phyloP scores from a whole-genome alignment of 805 yeast genomes.

The Saccharomycopsis babjevae region DNA sequence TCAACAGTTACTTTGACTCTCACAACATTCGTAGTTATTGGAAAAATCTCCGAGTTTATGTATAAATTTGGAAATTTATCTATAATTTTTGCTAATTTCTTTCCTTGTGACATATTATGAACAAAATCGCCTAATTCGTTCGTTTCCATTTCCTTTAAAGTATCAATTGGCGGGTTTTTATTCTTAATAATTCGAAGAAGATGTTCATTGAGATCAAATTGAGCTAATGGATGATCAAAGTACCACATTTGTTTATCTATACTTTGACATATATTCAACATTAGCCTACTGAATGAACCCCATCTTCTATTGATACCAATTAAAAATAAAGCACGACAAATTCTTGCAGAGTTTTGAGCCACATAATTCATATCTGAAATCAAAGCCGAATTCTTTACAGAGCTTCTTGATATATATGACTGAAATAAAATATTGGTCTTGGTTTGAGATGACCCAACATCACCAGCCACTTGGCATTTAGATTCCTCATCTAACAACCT shows the following conservation, averaged over 20 bases:
- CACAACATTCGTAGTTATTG: slow-evolving; percentile 80
- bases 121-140: slow-evolving; percentile 83
- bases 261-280: slow-evolving; percentile 76
- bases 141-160: slow-evolving; percentile 59
- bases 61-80: slow-evolving; percentile 66
- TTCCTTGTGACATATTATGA: slow-evolving; percentile 71
- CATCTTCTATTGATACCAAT: slow-evolving; percentile 84
- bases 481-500: slow-evolving; percentile 46
- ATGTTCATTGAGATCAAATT: slow-evolving; percentile 68
- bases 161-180: slow-evolving; percentile 60
- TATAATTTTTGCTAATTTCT: slow-evolving; percentile 44
- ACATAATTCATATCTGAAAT: slow-evolving; percentile 84
- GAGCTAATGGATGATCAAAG: slow-evolving; percentile 80
- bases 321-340: slow-evolving; percentile 80
- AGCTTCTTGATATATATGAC: slow-evolving; percentile 71
- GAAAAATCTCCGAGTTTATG: slow-evolving; percentile 76
- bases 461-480: slow-evolving; percentile 78
- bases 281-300: slow-evolving; percentile 70
- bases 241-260: slow-evolving; percentile 83
- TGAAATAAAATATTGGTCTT: slow-evolving; percentile 84
- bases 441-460: slow-evolving; percentile 64
- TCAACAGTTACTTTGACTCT: slow-evolving; percentile 60
- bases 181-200: slow-evolving; percentile 52
- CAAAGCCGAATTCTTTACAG: slow-evolving; percentile 68
- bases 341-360: slow-evolving; percentile 91